Percentiles rank a stretch among this genome's conserved stretches.
Conservation (phyloP, 2,329 filamentous ascomycete genomes). For the Colletotrichum trifolii region DNA sequence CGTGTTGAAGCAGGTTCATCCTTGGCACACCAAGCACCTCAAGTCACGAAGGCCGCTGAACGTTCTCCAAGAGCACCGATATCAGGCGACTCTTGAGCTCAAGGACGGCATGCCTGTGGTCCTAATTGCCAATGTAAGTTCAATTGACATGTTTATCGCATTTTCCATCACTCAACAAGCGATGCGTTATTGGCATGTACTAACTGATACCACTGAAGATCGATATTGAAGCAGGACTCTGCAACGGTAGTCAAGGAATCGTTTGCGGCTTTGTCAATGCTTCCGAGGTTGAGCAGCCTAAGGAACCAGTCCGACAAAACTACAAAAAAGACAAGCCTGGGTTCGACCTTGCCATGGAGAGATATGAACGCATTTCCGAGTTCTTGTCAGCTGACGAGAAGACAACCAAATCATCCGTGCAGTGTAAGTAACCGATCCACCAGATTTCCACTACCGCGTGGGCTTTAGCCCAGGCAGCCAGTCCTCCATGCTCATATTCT, state of each 20-base stretch:
- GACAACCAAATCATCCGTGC: neutral
- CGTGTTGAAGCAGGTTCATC: neutral
- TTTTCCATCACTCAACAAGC: too few species aligned
- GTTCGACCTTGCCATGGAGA: neutral
- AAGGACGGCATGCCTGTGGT: slow-evolving; percentile 26
- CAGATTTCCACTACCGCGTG: too few species aligned
- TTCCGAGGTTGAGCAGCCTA: too few species aligned
- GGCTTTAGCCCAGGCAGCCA: neutral
- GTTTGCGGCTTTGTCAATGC: neutral
- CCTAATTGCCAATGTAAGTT: slow-evolving; percentile 11
- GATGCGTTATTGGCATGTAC: too few species aligned
- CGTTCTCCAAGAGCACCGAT: neutral
- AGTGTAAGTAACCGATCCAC: neutral
- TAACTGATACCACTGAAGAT: neutral
- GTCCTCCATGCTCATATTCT: neutral
- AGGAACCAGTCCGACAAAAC: neutral
- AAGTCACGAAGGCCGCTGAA: neutral
- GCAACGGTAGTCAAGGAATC: slow-evolving; percentile 21
- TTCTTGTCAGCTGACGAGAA: slow-evolving; percentile 27
- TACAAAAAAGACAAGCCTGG: neutral
- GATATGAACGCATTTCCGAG: neutral
- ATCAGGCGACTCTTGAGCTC: neutral
- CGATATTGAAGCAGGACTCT: neutral
- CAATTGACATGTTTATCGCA: neutral
- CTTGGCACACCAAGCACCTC: neutral